Conservation (phyloP, 179 eudicot species). For the Heliamphora pulchella region DNA sequence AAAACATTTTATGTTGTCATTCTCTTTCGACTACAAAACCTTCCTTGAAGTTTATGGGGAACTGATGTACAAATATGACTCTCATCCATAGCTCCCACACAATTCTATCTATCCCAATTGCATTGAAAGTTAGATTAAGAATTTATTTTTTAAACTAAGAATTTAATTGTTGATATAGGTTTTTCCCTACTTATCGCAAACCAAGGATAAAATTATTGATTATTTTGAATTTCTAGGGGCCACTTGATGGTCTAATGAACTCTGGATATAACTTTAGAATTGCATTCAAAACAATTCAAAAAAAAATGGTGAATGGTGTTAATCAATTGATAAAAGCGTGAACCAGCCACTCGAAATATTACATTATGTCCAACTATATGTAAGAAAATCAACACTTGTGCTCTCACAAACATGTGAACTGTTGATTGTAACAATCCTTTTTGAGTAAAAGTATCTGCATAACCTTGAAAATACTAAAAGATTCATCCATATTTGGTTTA, state of each 20-base stretch:
- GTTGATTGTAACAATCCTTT: not conserved
- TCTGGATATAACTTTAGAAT: no score
- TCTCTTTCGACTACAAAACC: no score
- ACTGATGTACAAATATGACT: not conserved
- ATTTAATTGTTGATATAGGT: no score
- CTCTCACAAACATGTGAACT: not conserved
- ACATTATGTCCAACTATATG: not conserved
- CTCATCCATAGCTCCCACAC: no score
- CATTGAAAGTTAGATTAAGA: no score
- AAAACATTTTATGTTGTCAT: no score
- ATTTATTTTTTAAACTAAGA: no score
- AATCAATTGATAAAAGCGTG: not conserved
- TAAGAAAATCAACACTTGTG: not conserved
- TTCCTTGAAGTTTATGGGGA: not conserved
- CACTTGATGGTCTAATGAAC: no score
- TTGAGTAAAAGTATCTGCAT: not conserved
- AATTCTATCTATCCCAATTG: no score
- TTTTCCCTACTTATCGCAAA: no score
- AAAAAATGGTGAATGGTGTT: not conserved
- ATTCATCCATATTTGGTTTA: not conserved
- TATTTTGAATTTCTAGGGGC: not conserved
- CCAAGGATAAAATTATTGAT: no score
- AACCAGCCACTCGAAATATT: not conserved
- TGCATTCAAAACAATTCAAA: no score
- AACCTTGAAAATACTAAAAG: not conserved